A percentile compares a stretch with the other conserved stretches of the same genome.
Evolutionary conservation across 768 basidiomycete genomes (phyloP).

Genomic region (Pisolithus tinctorius): DNA sequence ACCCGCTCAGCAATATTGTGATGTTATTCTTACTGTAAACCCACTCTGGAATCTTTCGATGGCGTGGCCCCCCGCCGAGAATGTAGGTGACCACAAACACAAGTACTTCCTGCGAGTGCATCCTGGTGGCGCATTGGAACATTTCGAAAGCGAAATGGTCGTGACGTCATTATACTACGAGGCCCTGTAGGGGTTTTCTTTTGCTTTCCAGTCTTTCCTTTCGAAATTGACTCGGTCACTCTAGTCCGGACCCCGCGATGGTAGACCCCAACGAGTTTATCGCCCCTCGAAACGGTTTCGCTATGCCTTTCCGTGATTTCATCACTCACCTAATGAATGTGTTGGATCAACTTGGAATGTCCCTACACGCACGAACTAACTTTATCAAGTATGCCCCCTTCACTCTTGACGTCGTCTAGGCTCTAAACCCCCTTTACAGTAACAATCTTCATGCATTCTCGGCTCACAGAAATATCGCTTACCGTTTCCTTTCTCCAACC

Average conservation of each 20-base stretch:
- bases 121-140: slow-evolving; percentile 81
- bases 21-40: slow-evolving; percentile 66
- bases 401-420: background rate
- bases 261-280: slow-evolving; percentile 76
- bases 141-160: slow-evolving; percentile 78
- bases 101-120: slow-evolving; percentile 81
- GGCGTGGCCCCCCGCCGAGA: slow-evolving; percentile 76
- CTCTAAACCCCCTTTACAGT: slow-evolving; percentile 30
- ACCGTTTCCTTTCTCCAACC: slow-evolving; percentile 76
- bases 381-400: slow-evolving; percentile 64
- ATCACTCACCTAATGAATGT: slow-evolving; percentile 75
- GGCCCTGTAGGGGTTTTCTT: slow-evolving; percentile 52
- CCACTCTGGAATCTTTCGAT: slow-evolving; percentile 67
- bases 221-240: slow-evolving; percentile 3
- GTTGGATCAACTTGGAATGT: slow-evolving; percentile 81
- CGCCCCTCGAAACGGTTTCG: slow-evolving; percentile 76
- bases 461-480: slow-evolving; percentile 80
- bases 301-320: slow-evolving; percentile 78
- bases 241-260: slow-evolving; percentile 70
- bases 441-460: slow-evolving; percentile 72
- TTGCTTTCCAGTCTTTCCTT: background rate
- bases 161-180: slow-evolving; percentile 82
- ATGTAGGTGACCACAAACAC: slow-evolving; percentile 58
- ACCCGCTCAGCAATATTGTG: slow-evolving; percentile 71
- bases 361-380: slow-evolving; percentile 71